Evolutionary conservation across 495 filamentous ascomycete species (phyloP).

Genomic region (Acidomyces sp.): DNA sequence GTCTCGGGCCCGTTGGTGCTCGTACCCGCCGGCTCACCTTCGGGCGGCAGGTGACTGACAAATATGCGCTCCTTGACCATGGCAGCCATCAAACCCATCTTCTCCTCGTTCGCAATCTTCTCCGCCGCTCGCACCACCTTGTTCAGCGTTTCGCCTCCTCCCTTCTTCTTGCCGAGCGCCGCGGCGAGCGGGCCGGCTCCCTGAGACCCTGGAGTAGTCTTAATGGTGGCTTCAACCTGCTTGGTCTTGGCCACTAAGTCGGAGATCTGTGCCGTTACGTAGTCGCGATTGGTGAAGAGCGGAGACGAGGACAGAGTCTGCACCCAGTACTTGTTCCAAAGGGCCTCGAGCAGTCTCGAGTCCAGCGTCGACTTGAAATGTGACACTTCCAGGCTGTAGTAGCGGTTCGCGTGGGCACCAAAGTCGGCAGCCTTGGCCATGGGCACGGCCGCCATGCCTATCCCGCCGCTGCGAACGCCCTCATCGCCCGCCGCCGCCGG

Average conservation of each 20-base stretch:
- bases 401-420: conserved; percentile 76
- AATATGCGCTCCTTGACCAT: conserved; percentile 82
- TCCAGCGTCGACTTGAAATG: conserved; percentile 92
- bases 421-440: conserved; percentile 90
- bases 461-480: too few relatives aligned
- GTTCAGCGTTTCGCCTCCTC: conserved; percentile 50
- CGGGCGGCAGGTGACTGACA: conserved; percentile 5
- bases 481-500: conserved; percentile 30
- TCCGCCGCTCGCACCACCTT: conserved; percentile 69
- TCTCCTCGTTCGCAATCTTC: conserved; percentile 76
- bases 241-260: conserved; percentile 70
- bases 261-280: conserved; percentile 77
- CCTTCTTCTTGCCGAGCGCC: conserved; percentile 2
- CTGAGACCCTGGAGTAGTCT: conserved; percentile 12
- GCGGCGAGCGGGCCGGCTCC: conserved; percentile 14
- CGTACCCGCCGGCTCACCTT: conserved; percentile 2
- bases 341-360: conserved; percentile 62
- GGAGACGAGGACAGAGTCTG: conserved; percentile 93
- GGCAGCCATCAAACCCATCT: conserved; percentile 65
- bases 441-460: conserved; percentile 68
- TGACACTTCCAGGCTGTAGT: conserved; percentile 81
- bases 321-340: conserved; percentile 99
- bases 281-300: conserved; percentile 85
- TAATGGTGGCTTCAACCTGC: conserved; percentile 21
- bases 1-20: conserved; percentile 8